Conservation (phyloP, 441 rosid species). For the Gossypium schwendimanii region DNA sequence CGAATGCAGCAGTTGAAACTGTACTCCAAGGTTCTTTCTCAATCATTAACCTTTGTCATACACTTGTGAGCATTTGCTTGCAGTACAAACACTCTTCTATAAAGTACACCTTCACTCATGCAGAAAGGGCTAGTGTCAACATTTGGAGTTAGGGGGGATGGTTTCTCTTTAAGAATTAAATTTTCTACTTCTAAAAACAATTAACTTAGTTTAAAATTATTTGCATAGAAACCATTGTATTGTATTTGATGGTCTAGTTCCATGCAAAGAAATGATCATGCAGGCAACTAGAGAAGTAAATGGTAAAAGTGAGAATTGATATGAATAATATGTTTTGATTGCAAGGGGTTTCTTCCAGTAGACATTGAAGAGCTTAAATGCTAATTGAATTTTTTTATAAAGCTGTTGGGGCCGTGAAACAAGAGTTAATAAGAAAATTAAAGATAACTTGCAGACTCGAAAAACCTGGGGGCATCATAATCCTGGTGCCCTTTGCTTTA, state of each 20-base stretch:
- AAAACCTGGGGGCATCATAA: background rate
- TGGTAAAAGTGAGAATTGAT: background rate
- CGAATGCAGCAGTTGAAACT: conserved; percentile 86
- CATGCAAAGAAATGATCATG: background rate
- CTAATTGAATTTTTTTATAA: background rate
- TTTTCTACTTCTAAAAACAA: background rate
- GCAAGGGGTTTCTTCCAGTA: background rate
- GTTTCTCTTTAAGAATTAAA: background rate
- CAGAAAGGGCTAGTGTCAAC: background rate
- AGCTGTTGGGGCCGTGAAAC: background rate
- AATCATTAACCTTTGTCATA: background rate
- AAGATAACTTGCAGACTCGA: background rate
- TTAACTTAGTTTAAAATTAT: background rate
- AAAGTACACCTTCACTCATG: background rate
- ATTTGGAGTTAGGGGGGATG: background rate
- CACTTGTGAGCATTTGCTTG: background rate
- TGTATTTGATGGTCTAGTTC: background rate
- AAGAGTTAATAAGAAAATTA: background rate
- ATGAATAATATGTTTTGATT: background rate
- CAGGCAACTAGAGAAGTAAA: background rate
- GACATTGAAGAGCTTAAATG: background rate
- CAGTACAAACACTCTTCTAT: background rate
- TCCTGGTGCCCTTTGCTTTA: background rate
- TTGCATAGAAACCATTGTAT: background rate
- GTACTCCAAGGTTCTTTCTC: conserved; percentile 75